Percentiles rank a stretch among this genome's conserved stretches.
phyloP scores from a whole-genome alignment of 805 yeast species.

The Debaryomyces tyrocola region DNA sequence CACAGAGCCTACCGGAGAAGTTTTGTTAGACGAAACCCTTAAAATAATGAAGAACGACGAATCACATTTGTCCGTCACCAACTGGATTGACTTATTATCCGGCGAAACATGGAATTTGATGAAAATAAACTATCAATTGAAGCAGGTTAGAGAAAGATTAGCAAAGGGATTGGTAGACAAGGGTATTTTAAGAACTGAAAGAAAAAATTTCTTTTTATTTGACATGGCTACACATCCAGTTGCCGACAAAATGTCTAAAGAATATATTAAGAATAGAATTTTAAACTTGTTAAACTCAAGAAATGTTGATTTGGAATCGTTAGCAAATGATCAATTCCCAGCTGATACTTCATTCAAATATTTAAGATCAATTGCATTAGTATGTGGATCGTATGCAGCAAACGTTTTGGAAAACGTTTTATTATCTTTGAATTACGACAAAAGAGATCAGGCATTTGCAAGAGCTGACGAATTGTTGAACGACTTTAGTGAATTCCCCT shows the following conservation, averaged over 20 bases:
- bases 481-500: constrained; percentile 86
- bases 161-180: constrained; percentile 97
- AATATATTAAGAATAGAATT: constrained; percentile 71
- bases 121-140: constrained; percentile 92
- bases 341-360: constrained; percentile 63
- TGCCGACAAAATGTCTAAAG: constrained; percentile 82
- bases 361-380: constrained; percentile 77
- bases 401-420: constrained; percentile 92
- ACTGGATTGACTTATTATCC: constrained; percentile 90
- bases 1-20: constrained; percentile 89
- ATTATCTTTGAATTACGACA: constrained; percentile 73
- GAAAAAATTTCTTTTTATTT: constrained; percentile 88
- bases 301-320: constrained; percentile 50
- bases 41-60: constrained; percentile 86
- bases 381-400: constrained; percentile 91
- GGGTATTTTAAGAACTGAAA: constrained; percentile 93
- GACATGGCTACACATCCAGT: constrained; percentile 99
- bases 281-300: constrained; percentile 69
- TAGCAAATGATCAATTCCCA: constrained; percentile 61
- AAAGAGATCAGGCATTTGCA: constrained; percentile 82
- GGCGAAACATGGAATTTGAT: constrained; percentile 98
- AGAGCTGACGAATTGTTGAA: constrained; percentile 89
- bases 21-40: constrained; percentile 87
- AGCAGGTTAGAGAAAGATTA: constrained; percentile 94
- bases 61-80: constrained; percentile 71